These are phyloP conservation scores for Lyophyllum shimeji DNA, from an alignment of 768 basidiomycete species.

Conservation along the genomic window DNA sequence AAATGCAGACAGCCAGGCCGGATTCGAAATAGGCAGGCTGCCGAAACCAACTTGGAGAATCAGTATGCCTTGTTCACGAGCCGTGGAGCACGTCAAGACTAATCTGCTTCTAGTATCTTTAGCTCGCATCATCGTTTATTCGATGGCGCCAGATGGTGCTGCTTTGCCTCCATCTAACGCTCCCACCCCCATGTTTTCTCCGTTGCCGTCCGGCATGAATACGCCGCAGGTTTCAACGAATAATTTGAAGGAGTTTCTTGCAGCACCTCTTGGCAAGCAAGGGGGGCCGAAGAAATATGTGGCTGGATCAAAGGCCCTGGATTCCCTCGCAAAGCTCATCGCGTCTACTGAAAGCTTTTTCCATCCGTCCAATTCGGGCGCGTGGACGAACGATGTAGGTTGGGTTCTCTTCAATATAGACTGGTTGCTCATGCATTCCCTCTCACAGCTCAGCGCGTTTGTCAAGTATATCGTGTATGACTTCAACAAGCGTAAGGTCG, in stretches of 20 bases:
- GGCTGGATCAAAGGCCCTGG: slow-evolving; percentile 83
- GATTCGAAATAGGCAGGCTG: slow-evolving; percentile 71
- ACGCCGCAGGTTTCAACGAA: slow-evolving; percentile 53
- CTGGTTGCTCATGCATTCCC: neutral
- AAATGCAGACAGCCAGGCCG: slow-evolving; percentile 68
- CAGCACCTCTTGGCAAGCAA: slow-evolving; percentile 55
- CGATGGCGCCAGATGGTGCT: slow-evolving; percentile 70
- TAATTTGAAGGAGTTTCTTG: slow-evolving; percentile 55
- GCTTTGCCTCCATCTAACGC: slow-evolving; percentile 58
- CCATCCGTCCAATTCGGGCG: slow-evolving; percentile 85
- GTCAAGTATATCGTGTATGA: slow-evolving; percentile 82
- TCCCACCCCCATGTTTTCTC: slow-evolving; percentile 76
- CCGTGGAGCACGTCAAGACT: slow-evolving; percentile 13
- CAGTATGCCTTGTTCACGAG: slow-evolving; percentile 38
- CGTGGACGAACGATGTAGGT: slow-evolving; percentile 75
- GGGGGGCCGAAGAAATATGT: slow-evolving; percentile 56
- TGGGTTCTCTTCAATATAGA: neutral
- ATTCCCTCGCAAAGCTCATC: slow-evolving; percentile 81
- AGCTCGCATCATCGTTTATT: slow-evolving; percentile 85
- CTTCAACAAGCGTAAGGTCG: slow-evolving; percentile 71
- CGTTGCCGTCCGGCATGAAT: slow-evolving; percentile 59
- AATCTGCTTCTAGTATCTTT: slow-evolving; percentile 55
- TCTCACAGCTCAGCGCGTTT: slow-evolving; percentile 70
- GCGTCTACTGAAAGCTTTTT: slow-evolving; percentile 90
- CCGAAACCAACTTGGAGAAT: slow-evolving; percentile 77